phyloP scores from a whole-genome alignment of 169 alveolate species.

The Cryptosporidium sp. region DNA sequence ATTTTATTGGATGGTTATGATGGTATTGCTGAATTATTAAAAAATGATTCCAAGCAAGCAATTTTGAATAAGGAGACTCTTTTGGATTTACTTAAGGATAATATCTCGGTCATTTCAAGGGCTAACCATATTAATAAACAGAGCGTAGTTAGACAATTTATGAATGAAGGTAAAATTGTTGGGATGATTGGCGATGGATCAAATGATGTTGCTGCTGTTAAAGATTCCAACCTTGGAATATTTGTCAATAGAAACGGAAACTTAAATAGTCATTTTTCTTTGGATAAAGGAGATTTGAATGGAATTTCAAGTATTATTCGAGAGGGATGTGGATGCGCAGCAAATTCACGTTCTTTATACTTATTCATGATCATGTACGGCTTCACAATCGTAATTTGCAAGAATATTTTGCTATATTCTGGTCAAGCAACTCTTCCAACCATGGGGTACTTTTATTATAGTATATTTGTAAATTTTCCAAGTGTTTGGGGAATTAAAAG shows the following conservation, averaged over 20 bases:
- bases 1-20: neutral
- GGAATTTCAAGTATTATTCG: slow-evolving; percentile 25
- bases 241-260: neutral
- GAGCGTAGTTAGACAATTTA: slow-evolving; percentile 30
- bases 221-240: slow-evolving; percentile 42
- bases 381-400: slow-evolving; percentile 29
- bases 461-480: slow-evolving; percentile 50
- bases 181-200: slow-evolving; percentile 71
- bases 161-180: slow-evolving; percentile 17
- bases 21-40: neutral
- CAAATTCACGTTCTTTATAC: slow-evolving; percentile 40
- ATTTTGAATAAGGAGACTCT: neutral
- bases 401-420: slow-evolving; percentile 39
- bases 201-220: slow-evolving; percentile 65
- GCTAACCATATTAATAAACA: slow-evolving; percentile 38
- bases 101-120: slow-evolving; percentile 27
- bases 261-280: slow-evolving; percentile 11
- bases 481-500: slow-evolving; percentile 59
- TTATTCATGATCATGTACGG: slow-evolving; percentile 64
- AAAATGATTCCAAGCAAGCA: neutral
- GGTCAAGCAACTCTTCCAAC: slow-evolving; percentile 65
- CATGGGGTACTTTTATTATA: slow-evolving; percentile 64
- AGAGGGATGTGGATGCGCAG: slow-evolving; percentile 45
- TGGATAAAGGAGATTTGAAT: neutral
- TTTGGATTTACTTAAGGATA: slow-evolving; percentile 2